phyloP scores from a whole-genome alignment of 1,284 basidiomycete genomes.

The Ceratobasidium sp. region DNA sequence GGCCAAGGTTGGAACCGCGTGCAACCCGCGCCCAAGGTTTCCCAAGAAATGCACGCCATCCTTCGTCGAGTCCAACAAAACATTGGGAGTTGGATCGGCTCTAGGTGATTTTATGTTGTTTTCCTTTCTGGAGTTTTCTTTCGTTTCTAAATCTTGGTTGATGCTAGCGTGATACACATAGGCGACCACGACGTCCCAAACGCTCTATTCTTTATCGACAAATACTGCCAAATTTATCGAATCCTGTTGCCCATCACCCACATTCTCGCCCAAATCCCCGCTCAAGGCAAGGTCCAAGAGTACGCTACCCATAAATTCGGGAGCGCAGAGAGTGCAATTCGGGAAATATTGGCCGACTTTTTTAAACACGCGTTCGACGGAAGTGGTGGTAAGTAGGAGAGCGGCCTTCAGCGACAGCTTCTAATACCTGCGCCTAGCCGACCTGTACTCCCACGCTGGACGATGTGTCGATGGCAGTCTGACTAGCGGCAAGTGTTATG shows the following conservation, averaged over 20 bases:
- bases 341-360: slow-evolving; percentile 77
- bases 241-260: slow-evolving; percentile 83
- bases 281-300: slow-evolving; percentile 61
- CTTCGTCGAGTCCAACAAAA: slow-evolving; percentile 77
- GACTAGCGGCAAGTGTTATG: slow-evolving; percentile 38
- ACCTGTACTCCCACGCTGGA: slow-evolving; percentile 61
- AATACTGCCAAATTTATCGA: slow-evolving; percentile 85
- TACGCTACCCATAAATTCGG: slow-evolving; percentile 83
- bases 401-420: background rate
- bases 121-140: slow-evolving; percentile 56
- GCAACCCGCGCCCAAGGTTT: slow-evolving; percentile 80
- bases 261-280: slow-evolving; percentile 71
- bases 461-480: slow-evolving; percentile 61
- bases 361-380: slow-evolving; percentile 65
- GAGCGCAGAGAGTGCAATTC: slow-evolving; percentile 66
- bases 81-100: slow-evolving; percentile 80
- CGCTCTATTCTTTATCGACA: slow-evolving; percentile 82
- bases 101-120: slow-evolving; percentile 54
- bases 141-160: slow-evolving; percentile 50
- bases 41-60: slow-evolving; percentile 82
- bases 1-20: slow-evolving; percentile 84
- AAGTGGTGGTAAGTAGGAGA: slow-evolving; percentile 35
- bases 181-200: slow-evolving; percentile 85
- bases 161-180: slow-evolving; percentile 44
- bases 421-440: background rate